phyloP scores from a whole-genome alignment of 768 basidiomycete genomes.

The Butyriboletus loyo region DNA sequence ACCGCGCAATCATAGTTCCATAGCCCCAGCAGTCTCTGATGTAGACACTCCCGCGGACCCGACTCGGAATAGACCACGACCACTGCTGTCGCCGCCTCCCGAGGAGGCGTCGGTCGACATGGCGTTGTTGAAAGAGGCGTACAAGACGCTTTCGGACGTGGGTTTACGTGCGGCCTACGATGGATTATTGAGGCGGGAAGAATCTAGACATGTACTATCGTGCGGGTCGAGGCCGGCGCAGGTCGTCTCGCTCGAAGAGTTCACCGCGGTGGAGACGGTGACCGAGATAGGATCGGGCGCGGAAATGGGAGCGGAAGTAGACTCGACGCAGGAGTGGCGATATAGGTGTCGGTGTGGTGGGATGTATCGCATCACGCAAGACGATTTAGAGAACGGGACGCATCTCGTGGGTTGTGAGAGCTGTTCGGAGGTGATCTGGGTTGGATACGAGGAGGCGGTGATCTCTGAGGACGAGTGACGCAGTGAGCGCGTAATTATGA shows the following conservation, averaged over 20 bases:
- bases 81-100: not conserved
- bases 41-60: constrained; percentile 21
- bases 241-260: constrained; percentile 75
- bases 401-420: constrained; percentile 71
- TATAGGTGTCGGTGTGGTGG: constrained; percentile 77
- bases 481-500: not conserved
- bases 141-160: constrained; percentile 53
- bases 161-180: constrained; percentile 54
- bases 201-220: constrained; percentile 1
- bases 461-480: not conserved
- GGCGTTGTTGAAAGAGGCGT: constrained; percentile 64
- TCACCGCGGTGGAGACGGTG: constrained; percentile 24
- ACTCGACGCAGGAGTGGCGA: constrained; percentile 41
- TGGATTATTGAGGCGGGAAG: constrained; percentile 9
- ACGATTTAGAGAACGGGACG: constrained; percentile 63
- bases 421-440: constrained; percentile 81
- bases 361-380: constrained; percentile 51
- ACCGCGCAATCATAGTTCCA: constrained; percentile 15
- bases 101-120: constrained; percentile 38
- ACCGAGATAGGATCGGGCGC: not conserved
- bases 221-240: constrained; percentile 67
- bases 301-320: constrained; percentile 35
- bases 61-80: not conserved
- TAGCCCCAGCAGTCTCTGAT: not conserved
- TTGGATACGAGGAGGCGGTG: constrained; percentile 67